Evolutionary conservation across 1,284 basidiomycete species (phyloP), one percentile per base, ranked within the genome.

Genomic region (Rhodotorula sp.): DNA sequence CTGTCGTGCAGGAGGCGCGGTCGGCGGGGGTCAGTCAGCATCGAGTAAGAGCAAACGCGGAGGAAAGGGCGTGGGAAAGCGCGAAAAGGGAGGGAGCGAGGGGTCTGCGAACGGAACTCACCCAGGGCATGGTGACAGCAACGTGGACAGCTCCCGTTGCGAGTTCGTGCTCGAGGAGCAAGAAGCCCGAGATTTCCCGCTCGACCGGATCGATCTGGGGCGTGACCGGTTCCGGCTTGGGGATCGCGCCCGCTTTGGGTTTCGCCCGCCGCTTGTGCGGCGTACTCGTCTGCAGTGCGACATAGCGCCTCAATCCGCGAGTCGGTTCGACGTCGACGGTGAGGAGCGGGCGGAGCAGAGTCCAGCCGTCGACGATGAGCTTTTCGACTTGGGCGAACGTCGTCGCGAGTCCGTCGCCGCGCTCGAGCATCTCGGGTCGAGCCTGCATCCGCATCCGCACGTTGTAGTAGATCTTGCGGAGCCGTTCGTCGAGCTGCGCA

Each of bases 61-160:
- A 19, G 14, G 8, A 15, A 6, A 21, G 31, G 34, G n/a, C 38
- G 28, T 7, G 12, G 2, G 5, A 3, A 16, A 21, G 28, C 28
- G 14, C 3, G 3, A 31, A 18, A 26, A 23, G 18, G 5, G 64
- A 6, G 2, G 23, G n/a, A 38, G 21, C 5, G 8, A 14, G 16
- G 26, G 14, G 21, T 10, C 26, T 23, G 28, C 2, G 34, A 21
- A 12, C 8, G 34, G 47, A 10, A 49, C 34, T 26, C 49, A 48
- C 63, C 60, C 66, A 71, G 16, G 70, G 70, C 70, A 71, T 71
- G 16, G 60, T 63, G 45, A 71, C 66, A 6, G 70, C 70, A 45
- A 68, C 19, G 50, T 61, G 64, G 28, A 68, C n/a, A 16, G 60
- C 62, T 50, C 70, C 70, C 16, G 31, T 65, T 12, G 23, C 31